Percentiles rank a stretch among this genome's conserved stretches.
phyloP scores from a whole-genome alignment of 495 filamentous ascomycete species.

The Tuber umbilicatum region DNA sequence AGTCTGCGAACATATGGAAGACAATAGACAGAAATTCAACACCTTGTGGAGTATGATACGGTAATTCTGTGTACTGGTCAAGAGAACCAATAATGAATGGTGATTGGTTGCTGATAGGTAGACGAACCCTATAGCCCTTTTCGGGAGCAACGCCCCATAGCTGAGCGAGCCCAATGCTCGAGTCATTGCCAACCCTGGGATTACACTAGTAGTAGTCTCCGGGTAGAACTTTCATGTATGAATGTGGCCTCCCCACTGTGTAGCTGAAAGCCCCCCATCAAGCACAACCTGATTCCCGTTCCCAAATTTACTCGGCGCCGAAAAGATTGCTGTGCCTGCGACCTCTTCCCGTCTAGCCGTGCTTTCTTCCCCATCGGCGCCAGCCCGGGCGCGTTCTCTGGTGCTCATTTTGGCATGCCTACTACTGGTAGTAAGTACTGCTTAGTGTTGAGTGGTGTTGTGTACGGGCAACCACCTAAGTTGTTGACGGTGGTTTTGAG shows the following conservation, averaged over 20 bases:
- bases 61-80: not conserved
- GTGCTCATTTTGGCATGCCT: slow-evolving; percentile 26
- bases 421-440: slow-evolving; percentile 4
- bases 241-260: slow-evolving; percentile 39
- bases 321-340: slow-evolving; percentile 72
- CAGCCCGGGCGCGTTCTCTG: slow-evolving; percentile 29
- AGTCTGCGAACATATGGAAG: too few relatives aligned
- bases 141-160: not conserved
- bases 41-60: not conserved
- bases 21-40: too few relatives aligned
- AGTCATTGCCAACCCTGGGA: not conserved
- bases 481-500: too few relatives aligned
- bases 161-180: not conserved
- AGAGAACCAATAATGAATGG: not conserved
- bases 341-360: slow-evolving; percentile 61
- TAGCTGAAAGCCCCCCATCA: slow-evolving; percentile 74
- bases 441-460: too few relatives aligned
- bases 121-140: not conserved
- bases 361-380: slow-evolving; percentile 67
- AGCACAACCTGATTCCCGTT: slow-evolving; percentile 80
- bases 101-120: not conserved
- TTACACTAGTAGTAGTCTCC: not conserved
- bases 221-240: too few relatives aligned
- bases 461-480: too few relatives aligned
- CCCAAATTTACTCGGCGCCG: slow-evolving; percentile 67